Conservation (phyloP, 2,329 filamentous ascomycete genomes). For the Aplosporella prunicola region DNA sequence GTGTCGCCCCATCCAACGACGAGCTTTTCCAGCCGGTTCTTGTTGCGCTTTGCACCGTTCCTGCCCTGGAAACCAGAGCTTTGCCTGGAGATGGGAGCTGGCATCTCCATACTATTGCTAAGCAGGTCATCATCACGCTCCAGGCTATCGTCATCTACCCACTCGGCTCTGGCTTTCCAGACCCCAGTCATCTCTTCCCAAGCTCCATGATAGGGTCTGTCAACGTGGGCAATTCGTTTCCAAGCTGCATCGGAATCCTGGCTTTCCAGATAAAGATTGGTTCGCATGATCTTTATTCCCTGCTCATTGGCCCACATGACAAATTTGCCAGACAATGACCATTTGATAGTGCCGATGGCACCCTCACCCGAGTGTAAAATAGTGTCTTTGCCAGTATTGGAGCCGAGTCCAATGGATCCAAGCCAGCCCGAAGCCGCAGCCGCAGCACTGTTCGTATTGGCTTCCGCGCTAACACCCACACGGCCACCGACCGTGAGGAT, state of each 20-base stretch:
- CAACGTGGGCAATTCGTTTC: slow-evolving; percentile 89
- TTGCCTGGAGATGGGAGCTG: slow-evolving; percentile 20
- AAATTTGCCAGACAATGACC: slow-evolving; percentile 86
- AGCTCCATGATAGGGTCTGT: slow-evolving; percentile 71
- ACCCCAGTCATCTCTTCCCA: slow-evolving; percentile 97
- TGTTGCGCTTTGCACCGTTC: slow-evolving; percentile 26
- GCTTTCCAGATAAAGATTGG: slow-evolving; percentile 69
- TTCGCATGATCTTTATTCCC: slow-evolving; percentile 95
- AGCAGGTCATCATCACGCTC: slow-evolving; percentile 51
- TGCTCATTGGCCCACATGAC: slow-evolving; percentile 95
- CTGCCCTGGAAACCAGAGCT: slow-evolving; percentile 36
- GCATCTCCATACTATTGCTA: too few species aligned
- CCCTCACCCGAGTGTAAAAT: slow-evolving; percentile 89
- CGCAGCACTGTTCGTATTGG: slow-evolving; percentile 78
- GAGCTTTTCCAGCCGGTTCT: slow-evolving; percentile 55
- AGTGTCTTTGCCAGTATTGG: slow-evolving; percentile 72
- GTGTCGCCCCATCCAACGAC: slow-evolving; percentile 93
- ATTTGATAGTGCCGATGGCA: slow-evolving; percentile 82
- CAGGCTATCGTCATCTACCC: slow-evolving; percentile 80
- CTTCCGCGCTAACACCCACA: slow-evolving; percentile 67
- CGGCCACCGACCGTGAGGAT: slow-evolving; percentile 78
- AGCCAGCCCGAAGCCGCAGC: slow-evolving; percentile 85
- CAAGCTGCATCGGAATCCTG: slow-evolving; percentile 74
- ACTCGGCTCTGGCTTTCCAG: slow-evolving; percentile 87
- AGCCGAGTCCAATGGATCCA: slow-evolving; percentile 72